Evolutionary conservation across 371 early-diverging fungal species (phyloP), one percentile per base, ranked within the genome.

Genomic region (Mucor sp.): DNA sequence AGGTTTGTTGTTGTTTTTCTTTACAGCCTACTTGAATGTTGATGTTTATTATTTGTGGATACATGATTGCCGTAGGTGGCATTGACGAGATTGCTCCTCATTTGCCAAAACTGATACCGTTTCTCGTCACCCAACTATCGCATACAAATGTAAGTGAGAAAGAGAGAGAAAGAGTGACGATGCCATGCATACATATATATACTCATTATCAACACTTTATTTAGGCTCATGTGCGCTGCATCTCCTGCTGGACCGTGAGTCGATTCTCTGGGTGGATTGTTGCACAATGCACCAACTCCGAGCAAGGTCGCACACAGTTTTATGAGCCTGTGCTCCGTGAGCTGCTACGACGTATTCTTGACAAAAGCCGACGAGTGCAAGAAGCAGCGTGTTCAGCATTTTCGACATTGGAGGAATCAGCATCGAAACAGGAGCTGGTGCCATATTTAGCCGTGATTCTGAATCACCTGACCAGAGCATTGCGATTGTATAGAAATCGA

Each of bases 241-340:
- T 98, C 70, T 89, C 97, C 15, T 97, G 97, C 80, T 98, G 99
- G 99, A 95, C 97, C 27, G 79, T 96, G 55, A 91, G 97, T 53
- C 88, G 98, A 41, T 98, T 95, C 77, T 88, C 95, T 23, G 79
- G 79, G 41, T 98, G 97, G 97, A 89, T 90, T 37, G 85, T 95
- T 48, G 78, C 86, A 63, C 78, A 80, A 61, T 68, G 65, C 64
- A 77, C 43, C 19, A 62, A 86, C 23, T 71, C 85, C 28, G 82
- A 90, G 37, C 80, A 90, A 68, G 89, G 90, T 62, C 78, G 87
- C 30, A 77, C 82, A 39, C 69, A 71, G 53, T 95, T 91, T 76
- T 93, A 97, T 71, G 88, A 88, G 59, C 95, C 95, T 2, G 78
- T 95, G 37, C 80, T 98, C 32, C 86, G 87, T n/a, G 93, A 88